Evolutionary conservation across 768 basidiomycete species (phyloP).

Genomic region (Mycena polygramma): DNA sequence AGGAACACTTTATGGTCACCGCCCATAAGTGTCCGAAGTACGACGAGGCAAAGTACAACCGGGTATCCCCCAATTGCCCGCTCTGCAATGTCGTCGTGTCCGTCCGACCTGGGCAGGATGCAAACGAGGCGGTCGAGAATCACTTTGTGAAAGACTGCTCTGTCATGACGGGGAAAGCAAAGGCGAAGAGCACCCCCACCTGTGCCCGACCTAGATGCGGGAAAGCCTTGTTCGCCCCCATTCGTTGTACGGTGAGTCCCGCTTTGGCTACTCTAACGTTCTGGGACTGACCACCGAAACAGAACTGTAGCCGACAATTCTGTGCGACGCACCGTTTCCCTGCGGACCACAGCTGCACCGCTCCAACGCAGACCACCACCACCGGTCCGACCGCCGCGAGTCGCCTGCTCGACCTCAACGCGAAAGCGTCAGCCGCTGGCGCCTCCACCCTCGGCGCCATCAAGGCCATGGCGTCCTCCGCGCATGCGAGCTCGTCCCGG

Average conservation of each 20-base stretch:
- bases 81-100: constrained; percentile 83
- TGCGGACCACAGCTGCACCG: constrained; percentile 71
- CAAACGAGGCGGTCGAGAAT: constrained; percentile 84
- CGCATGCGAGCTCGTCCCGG: constrained; percentile 40
- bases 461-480: constrained; percentile 51
- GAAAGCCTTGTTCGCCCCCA: constrained; percentile 81
- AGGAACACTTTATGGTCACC: constrained; percentile 81
- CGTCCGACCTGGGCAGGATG: constrained; percentile 82
- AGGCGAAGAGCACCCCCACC: constrained; percentile 61
- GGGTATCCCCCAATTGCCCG: constrained; percentile 85
- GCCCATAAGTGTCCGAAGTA: constrained; percentile 78
- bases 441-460: constrained; percentile 45
- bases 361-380: constrained; percentile 33
- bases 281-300: constrained; percentile 10
- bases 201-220: constrained; percentile 76
- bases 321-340: constrained; percentile 88
- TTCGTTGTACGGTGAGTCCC: constrained; percentile 76
- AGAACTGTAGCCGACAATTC: constrained; percentile 82
- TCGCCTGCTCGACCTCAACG: constrained; percentile 52
- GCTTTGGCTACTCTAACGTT: not conserved
- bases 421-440: constrained; percentile 53
- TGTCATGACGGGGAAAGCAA: constrained; percentile 74
- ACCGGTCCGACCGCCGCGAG: constrained; percentile 55
- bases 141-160: constrained; percentile 78
- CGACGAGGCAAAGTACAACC: constrained; percentile 77